phyloP scores from a whole-genome alignment of 2,329 filamentous ascomycete species.

The Claviceps sorghi region DNA sequence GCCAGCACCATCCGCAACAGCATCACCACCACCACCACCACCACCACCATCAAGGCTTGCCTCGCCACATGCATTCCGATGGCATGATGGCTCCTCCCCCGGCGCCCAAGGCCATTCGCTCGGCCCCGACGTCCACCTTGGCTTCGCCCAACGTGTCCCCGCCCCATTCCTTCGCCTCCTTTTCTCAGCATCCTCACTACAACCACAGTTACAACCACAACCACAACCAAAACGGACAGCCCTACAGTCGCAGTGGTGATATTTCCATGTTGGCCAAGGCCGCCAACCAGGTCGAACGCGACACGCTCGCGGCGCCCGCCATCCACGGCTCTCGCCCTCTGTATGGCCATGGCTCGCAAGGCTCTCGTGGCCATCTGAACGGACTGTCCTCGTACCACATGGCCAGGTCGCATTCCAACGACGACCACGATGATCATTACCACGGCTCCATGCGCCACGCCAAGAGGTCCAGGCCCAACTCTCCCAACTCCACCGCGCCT shows the following conservation, averaged over 20 bases:
- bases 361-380: slow-evolving; percentile 49
- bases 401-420: slow-evolving; percentile 74
- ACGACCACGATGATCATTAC: slow-evolving; percentile 65
- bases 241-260: slow-evolving; percentile 36
- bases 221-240: slow-evolving; percentile 26
- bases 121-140: slow-evolving; percentile 72
- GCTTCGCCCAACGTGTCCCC: slow-evolving; percentile 94
- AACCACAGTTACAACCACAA: slow-evolving; percentile 14
- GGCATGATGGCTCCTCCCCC: slow-evolving; percentile 67
- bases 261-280: slow-evolving; percentile 47
- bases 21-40: slow-evolving; percentile 20
- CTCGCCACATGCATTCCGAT: slow-evolving; percentile 35
- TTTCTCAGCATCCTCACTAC: slow-evolving; percentile 35
- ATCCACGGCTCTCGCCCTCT: slow-evolving; percentile 35
- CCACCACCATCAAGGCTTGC: slow-evolving; percentile 21
- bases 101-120: slow-evolving; percentile 66
- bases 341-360: slow-evolving; percentile 33
- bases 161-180: slow-evolving; percentile 74
- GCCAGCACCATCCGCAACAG: slow-evolving; percentile 27
- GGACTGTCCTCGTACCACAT: slow-evolving; percentile 84
- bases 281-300: slow-evolving; percentile 47
- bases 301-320: slow-evolving; percentile 28
- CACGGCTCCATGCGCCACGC: slow-evolving; percentile 50
- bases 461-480: slow-evolving; percentile 86
- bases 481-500: slow-evolving; percentile 86